phyloP scores from a whole-genome alignment of 345 rosid genomes.

The Brassica cretica region DNA sequence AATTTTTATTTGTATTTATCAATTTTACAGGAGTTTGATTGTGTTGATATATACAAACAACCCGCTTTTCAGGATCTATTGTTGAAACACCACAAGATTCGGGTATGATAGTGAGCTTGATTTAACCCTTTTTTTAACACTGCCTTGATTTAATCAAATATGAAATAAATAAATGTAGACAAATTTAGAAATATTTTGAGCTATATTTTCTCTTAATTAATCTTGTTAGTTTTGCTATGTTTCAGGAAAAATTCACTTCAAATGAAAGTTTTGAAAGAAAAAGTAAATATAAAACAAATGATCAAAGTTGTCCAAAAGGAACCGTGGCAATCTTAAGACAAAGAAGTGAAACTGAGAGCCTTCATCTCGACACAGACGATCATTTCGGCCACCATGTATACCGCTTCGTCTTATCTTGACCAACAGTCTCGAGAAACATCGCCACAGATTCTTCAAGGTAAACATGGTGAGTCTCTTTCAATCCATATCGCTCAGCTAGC shows the following conservation, averaged over 20 bases:
- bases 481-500: too few species aligned
- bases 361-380: background rate
- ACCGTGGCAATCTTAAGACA: slow-evolving; percentile 21
- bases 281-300: background rate
- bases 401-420: too few species aligned
- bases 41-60: slow-evolving; percentile 32
- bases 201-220: background rate
- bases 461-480: too few species aligned
- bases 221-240: background rate
- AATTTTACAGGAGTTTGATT: slow-evolving; percentile 18
- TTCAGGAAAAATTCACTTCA: background rate
- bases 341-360: background rate
- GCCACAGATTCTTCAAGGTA: too few species aligned
- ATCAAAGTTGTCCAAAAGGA: slow-evolving; percentile 23
- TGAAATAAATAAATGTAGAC: background rate
- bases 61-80: slow-evolving; percentile 23
- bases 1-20: background rate
- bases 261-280: background rate
- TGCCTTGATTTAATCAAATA: background rate
- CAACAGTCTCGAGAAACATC: too few species aligned
- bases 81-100: slow-evolving; percentile 32
- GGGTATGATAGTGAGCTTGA: background rate
- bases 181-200: background rate
- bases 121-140: too few species aligned
- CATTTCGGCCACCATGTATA: slow-evolving; percentile 10